Conservation (phyloP, 176 grass and related monocot species). For the Avena atlantica region DNA sequence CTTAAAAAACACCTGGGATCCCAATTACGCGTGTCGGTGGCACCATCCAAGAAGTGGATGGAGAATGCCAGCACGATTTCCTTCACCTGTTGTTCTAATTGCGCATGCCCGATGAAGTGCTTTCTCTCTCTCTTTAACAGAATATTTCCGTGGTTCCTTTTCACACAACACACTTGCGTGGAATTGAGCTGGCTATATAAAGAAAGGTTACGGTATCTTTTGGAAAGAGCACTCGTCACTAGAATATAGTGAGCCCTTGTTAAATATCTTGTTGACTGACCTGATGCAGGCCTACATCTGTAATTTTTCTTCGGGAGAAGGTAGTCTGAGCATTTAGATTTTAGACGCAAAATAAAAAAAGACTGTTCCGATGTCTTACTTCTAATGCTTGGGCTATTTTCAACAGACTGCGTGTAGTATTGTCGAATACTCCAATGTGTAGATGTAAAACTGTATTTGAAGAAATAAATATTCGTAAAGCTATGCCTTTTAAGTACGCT, state of each 20-base stretch:
- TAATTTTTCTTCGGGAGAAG: neutral
- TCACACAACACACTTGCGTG: neutral
- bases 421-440: neutral
- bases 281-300: neutral
- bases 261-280: neutral
- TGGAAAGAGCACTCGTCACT: neutral
- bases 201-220: neutral
- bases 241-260: neutral
- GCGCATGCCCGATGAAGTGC: neutral
- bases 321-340: neutral
- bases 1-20: neutral
- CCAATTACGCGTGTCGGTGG: neutral
- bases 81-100: neutral
- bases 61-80: neutral
- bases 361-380: neutral
- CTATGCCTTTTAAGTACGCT: neutral
- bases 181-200: neutral
- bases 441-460: neutral
- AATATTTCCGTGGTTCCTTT: neutral
- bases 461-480: neutral
- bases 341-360: neutral
- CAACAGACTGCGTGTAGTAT: neutral
- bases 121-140: neutral
- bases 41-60: neutral
- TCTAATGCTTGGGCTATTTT: neutral